Evolutionary conservation across 164 flowering plant species (phyloP), one percentile per base, ranked within the genome.

Genomic region (Litsea cubeba): DNA sequence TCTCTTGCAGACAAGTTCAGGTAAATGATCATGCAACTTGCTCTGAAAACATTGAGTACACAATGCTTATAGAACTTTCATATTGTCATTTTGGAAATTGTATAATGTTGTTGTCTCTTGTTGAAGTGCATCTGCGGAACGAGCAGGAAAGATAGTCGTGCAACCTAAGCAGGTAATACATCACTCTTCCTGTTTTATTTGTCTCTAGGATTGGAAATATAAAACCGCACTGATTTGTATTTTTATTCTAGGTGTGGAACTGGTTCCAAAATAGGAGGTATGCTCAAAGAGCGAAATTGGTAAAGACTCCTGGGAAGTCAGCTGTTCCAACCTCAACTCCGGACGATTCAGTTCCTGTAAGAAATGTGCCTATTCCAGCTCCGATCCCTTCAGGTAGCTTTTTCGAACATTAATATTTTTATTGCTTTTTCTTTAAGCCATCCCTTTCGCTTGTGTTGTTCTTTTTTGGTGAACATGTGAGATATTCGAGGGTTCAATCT

Each of bases 201-300:
- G 5, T 32, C 64, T 11, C 18, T 72, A 28, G 2, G 30, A n/a
- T 12, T 20, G 35, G 54, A 50, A 24, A 20, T 72, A 68, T 68
- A 51, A 51, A 49, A 32, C 50, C 11, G 5, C 76, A 66, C 50
- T 76, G 80, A 32, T 77, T 62, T 74, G 65, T 10, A 12, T 62
- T 24, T 58, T 73, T 69, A 15, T 72, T 83, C 23, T 79, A 94
- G 97, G 87, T 93, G 57, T 96, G 92, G 97, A 96, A 92, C 76
- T 96, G 99, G 99, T 96, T 96, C 78, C 98, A 94, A 69, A 96
- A 96, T 76, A 91, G 90, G 82, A 87, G 99, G 66, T 90, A 92
- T 85, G 91, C 98, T 5, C 82, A 89, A 14, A 88, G 94, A 81
- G 87, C 97, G 62, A 94, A 84, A 85, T 69, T 83, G 63, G 78